Percentiles rank a stretch among this genome's conserved stretches.
phyloP scores from a whole-genome alignment of 805 yeast genomes.

The Myxozyma mucilagina region DNA sequence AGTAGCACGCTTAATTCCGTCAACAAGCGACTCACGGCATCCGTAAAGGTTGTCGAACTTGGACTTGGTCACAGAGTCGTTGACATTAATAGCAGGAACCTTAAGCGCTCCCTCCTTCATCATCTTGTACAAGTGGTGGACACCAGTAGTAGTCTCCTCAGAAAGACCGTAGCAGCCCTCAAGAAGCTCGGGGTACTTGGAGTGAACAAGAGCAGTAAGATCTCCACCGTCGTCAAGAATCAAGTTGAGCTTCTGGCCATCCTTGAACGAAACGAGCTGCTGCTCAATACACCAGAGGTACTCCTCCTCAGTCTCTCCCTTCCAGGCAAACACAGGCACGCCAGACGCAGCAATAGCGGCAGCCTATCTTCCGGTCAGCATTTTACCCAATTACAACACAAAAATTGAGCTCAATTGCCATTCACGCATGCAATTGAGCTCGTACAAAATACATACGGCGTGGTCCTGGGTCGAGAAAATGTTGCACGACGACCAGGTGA shows the following conservation, averaged over 20 bases:
- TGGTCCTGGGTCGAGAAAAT: slow-evolving; percentile 99
- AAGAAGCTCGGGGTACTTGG: slow-evolving; percentile 96
- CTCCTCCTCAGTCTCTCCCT: slow-evolving; percentile 99
- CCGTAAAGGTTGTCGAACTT: slow-evolving; percentile 99
- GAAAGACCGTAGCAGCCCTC: slow-evolving; percentile 92
- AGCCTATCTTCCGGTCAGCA: slow-evolving; percentile 41
- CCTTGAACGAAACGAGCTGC: slow-evolving; percentile 97
- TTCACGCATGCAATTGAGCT: background rate
- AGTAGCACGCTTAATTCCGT: slow-evolving; percentile 99
- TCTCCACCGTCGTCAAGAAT: slow-evolving; percentile 99
- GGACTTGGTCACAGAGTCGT: slow-evolving; percentile 98
- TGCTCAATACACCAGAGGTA: slow-evolving; percentile 99
- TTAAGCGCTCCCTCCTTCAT: slow-evolving; percentile 81
- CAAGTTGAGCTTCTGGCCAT: slow-evolving; percentile 89
- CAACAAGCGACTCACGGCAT: slow-evolving; percentile 97
- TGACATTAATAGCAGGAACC: slow-evolving; percentile 99
- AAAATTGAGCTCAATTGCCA: too few relatives aligned
- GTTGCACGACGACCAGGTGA: slow-evolving; percentile 99
- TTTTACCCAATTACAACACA: background rate
- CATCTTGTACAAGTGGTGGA: slow-evolving; percentile 97
- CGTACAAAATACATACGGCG: slow-evolving; percentile 56
- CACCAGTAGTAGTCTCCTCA: slow-evolving; percentile 99
- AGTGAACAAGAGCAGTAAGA: slow-evolving; percentile 93
- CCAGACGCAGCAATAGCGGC: slow-evolving; percentile 99
- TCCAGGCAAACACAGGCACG: slow-evolving; percentile 99